Base-by-base conservation (phyloP, 805 yeast genomes). In the Kurtzmaniella fragi region DNA sequence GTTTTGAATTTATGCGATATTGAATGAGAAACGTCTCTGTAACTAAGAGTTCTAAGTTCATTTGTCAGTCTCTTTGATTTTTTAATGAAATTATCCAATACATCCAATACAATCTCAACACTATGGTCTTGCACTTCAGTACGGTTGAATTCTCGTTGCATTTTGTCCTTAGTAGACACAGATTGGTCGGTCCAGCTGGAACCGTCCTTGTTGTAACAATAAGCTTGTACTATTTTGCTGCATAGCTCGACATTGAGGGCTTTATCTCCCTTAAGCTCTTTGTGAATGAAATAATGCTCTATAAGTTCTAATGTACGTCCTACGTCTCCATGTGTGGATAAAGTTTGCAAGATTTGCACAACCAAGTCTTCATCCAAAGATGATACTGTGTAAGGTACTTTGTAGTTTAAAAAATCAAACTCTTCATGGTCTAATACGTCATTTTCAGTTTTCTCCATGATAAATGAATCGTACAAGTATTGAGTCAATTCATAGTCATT, bases 281-380 rank as follows among this genome's bases (percentile, higher is more conserved):
- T 57, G 42, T 62, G 67, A 5, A 67, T 41, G 42, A 49, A 64
- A 39, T 64, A 68, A 34, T 64, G 46, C 40, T 69, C 71, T 10
- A 69, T 57, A 11, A 67, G 47, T 5, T 52, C 40, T 8, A 64
- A 40, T 1, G 69, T 56, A 56, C 56, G 60, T 12, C 52, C 35
- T 5, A 65, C 62, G 43, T 69, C 74, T 5, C 74, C 74, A 37
- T 59, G 50, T 3, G 51, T 42, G 2, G 69, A 48, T 9, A 68
- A 50, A 0, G 57, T 48, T 27, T 59, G 63, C 20, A 69, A 49
- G 5, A 64, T 54, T 35, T 50, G 54, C 26, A 44, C 41, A 5
- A 64, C 43, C 27, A 57, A 45, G 2, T 42, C 35, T 13, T 57
- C 62, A 9, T 48, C 53, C 4, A 64, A 34, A 1, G 59, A 20